A percentile compares a stretch with the other conserved stretches of the same genome.
Conservation (phyloP, 306 rosid species). For the Fagus crenata region DNA sequence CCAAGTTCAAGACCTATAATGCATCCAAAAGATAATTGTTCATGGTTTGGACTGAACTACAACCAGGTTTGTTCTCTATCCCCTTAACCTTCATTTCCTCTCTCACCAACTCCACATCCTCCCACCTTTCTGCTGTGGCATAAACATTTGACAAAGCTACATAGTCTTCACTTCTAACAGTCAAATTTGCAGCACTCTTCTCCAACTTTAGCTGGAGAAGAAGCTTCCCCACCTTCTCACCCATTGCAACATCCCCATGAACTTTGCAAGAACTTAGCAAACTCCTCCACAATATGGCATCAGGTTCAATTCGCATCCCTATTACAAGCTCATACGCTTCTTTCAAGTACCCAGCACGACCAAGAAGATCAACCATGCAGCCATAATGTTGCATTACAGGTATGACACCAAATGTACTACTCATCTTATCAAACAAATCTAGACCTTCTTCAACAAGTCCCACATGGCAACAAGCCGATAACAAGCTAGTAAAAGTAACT, state of each 20-base stretch:
- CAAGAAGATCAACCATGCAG: slow-evolving; percentile 72
- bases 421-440: slow-evolving; percentile 47
- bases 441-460: slow-evolving; percentile 66
- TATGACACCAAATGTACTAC: slow-evolving; percentile 40
- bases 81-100: slow-evolving; percentile 56
- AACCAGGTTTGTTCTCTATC: slow-evolving; percentile 54
- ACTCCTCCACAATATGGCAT: slow-evolving; percentile 66
- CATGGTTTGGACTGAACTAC: slow-evolving; percentile 54
- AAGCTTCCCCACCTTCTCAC: slow-evolving; percentile 77
- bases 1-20: slow-evolving; percentile 9
- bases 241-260: slow-evolving; percentile 60
- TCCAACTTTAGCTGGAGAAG: slow-evolving; percentile 43
- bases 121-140: slow-evolving; percentile 74
- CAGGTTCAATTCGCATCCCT: slow-evolving; percentile 54
- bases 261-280: slow-evolving; percentile 66
- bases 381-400: slow-evolving; percentile 66
- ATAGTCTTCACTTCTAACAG: slow-evolving; percentile 58
- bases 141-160: slow-evolving; percentile 78
- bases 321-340: slow-evolving; percentile 60
- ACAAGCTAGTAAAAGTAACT: slow-evolving; percentile 48
- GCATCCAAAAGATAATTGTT: slow-evolving; percentile 16
- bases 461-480: slow-evolving; percentile 68
- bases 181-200: slow-evolving; percentile 23
- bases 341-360: slow-evolving; percentile 56
- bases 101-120: slow-evolving; percentile 59